Conservation (phyloP, 2,329 filamentous ascomycete species). For the Neopestalotiopsis sp. region DNA sequence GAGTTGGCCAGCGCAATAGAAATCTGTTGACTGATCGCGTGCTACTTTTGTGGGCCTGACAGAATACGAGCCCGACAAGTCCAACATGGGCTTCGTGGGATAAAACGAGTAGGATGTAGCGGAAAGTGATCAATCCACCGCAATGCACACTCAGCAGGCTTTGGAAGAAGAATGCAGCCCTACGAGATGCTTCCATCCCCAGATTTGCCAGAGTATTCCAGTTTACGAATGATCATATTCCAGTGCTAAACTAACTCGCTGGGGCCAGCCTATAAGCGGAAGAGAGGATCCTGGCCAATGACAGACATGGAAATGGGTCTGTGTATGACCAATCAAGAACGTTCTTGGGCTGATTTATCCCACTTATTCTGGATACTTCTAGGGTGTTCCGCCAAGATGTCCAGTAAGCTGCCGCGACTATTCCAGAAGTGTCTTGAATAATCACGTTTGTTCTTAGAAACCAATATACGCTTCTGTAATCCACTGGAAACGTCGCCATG, state of each 20-base stretch:
- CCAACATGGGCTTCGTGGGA: not conserved
- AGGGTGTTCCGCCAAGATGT: not conserved
- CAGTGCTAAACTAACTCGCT: not conserved
- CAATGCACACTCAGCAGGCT: not conserved
- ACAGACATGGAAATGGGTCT: too few species aligned
- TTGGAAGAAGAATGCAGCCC: not conserved
- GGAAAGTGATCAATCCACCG: not conserved
- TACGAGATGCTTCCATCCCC: not conserved
- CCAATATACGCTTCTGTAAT: not conserved
- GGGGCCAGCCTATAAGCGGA: not conserved
- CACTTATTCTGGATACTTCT: constrained; percentile 11
- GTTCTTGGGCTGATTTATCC: not conserved
- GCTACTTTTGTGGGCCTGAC: not conserved
- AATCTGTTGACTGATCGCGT: too few species aligned
- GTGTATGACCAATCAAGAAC: not conserved
- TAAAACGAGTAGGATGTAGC: not conserved
- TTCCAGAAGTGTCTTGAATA: constrained; percentile 12
- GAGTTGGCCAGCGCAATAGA: too few species aligned
- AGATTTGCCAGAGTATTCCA: not conserved
- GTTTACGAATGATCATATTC: not conserved
- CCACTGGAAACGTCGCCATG: constrained; percentile 27
- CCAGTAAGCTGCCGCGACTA: not conserved
- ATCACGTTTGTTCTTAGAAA: not conserved
- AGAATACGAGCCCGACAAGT: not conserved
- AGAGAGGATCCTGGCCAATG: not conserved